Base-by-base conservation (phyloP, 148 eudicot species). In the Rhododendron henanense region DNA sequence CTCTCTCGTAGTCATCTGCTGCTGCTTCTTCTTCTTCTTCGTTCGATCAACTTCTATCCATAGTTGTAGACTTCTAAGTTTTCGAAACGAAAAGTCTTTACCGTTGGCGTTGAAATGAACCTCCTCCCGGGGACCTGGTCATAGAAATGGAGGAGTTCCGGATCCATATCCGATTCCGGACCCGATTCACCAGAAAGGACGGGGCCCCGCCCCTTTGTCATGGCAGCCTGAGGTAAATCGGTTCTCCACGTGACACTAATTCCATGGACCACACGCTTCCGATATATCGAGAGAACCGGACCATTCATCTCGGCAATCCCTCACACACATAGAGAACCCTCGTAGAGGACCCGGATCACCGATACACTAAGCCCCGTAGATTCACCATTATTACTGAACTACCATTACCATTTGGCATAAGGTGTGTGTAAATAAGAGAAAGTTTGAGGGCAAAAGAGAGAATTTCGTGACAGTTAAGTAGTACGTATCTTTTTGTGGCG, bases 201-300 rank as follows among this genome's bases (percentile, higher is more conserved):
- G 10, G 50, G 10, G 50, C 50, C 50, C 50, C 9, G 50, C 10
- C 50, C 11, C 50, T 47, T 47, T 47, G 10, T 47, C 50, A 47
- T 47, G 50, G 10, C 10, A 47, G 50, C 44, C 44, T 41, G 44
- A 41, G 44, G 44, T 47, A 47, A 47, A 47, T 47, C 50, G 11
- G 50, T 63, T 84, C 25, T 51, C 79, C 80, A 84, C 85, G 80
- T 84, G 85, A 67, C 80, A 84, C 63, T 83, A 28, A 48, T 50
- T 51, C 2, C 11, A 21, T n/a, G 23, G 55, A 31, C 5, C 55
- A 69, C 23, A 18, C 23, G 5, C 48, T 37, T 39, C 44, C 44
- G 1, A 6, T 41, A 5, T 6, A 41, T 41, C 1, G 44, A 41
- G 7, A 31, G 31, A 31, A 31, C 0, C 31, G 31, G 31, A 31